Evolutionary conservation across 495 filamentous ascomycete species (phyloP), one percentile per base, ranked within the genome.

Genomic region (Aspergillus steynii): DNA sequence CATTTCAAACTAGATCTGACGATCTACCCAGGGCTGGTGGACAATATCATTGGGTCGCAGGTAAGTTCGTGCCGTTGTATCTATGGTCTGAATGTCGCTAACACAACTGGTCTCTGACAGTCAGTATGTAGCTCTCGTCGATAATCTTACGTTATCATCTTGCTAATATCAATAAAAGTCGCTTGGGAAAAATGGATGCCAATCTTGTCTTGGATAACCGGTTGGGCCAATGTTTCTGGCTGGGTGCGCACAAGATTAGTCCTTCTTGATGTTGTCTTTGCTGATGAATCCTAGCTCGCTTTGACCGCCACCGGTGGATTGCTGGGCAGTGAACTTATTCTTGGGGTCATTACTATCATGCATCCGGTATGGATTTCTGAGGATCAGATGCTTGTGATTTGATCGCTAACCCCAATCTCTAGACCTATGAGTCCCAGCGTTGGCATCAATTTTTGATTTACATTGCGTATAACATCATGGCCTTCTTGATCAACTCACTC

Each of bases 401-500:
- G 9, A 9, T 48, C 29, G 26, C 49, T 59, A n/a, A 59, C 14
- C 26, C n/a, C 7, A 50, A 70, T 31, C 31, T 34, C 4, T 52
- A 74, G 77, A 48, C 59, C 27, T 92, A 87, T 65, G 69, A 72
- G 20, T 62, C 83, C 9, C 62, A 88, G 61, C 65, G 82, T 15
- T 90, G 88, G 88, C 90, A 92, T 65, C 87, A 90, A 63, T 90
- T 93, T 68, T 71, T 91, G 20, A 84, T 92, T 29, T 92, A 92
- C 68, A 80, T 90, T 56, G 86, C 64, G 1, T 89, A 87, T 65
- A 89, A 85, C 51, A 53, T 90, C 25, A 70, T 80, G 9, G 85
- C 83, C 1, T 87, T 90, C 47, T 45, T 85, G 14, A 77, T 92
- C 70, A 93, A 93, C 64, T 82, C 84, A 2, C 86, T 91, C 55